A percentile compares a stretch with the other conserved stretches of the same genome.
phyloP scores from a whole-genome alignment of 352 stramenopile species.

The Pythium insidiosum region DNA sequence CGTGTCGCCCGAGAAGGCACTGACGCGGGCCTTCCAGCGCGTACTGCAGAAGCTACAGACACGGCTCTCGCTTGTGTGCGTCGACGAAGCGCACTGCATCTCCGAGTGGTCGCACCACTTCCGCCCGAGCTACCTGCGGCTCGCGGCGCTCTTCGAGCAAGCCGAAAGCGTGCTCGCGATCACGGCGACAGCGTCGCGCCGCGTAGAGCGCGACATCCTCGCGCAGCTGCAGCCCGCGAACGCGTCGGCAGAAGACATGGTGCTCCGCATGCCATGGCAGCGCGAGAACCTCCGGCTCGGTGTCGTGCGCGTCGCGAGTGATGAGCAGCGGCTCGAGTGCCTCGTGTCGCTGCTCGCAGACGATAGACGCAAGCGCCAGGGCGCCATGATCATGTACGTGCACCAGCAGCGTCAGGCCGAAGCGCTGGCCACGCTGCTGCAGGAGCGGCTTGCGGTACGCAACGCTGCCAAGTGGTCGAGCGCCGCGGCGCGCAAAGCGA shows the following conservation, averaged over 20 bases:
- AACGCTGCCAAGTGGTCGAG: too few species aligned
- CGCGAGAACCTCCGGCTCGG: conserved; percentile 52
- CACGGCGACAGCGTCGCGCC: conserved; percentile 87
- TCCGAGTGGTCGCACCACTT: conserved; percentile 96
- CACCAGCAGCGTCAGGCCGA: conserved; percentile 75
- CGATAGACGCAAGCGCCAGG: conserved; percentile 17
- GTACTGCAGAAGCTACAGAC: conserved; percentile 35
- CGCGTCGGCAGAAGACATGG: conserved; percentile 17
- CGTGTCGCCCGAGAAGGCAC: conserved; percentile 85
- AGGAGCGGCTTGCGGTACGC: conserved; percentile 55
- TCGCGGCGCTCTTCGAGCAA: conserved; percentile 45
- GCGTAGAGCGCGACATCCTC: conserved; percentile 69
- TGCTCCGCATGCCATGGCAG: conserved; percentile 73
- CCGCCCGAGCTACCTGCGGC: conserved; percentile 72
- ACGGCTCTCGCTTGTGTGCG: conserved; percentile 77
- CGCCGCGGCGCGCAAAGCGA: conserved; percentile 25
- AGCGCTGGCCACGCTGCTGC: conserved; percentile 52
- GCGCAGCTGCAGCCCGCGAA: conserved; percentile 24
- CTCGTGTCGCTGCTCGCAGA: conserved; percentile 25
- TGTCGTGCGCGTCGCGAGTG: conserved; percentile 39
- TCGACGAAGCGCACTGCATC: conserved; percentile 95
- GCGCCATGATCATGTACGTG: conserved; percentile 77
- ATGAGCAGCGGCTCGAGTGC: conserved; percentile 44
- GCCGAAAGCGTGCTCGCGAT: conserved; percentile 84
- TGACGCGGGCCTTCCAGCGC: conserved; percentile 75